Conservation (phyloP, 202 grass and related monocot species). For the Dendrocalamus latiflorus region DNA sequence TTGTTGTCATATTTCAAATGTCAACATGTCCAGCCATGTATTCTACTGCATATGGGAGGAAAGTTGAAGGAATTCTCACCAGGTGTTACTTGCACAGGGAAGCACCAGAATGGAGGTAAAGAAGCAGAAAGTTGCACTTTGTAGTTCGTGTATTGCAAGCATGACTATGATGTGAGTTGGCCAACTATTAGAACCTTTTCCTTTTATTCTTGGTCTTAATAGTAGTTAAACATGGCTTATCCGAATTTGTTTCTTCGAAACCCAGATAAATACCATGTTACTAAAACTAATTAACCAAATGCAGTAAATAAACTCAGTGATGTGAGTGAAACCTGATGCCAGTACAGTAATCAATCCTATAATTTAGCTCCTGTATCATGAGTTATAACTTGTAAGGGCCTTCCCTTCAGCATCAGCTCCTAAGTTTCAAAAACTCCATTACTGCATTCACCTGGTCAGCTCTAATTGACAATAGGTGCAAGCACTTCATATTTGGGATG, state of each 20-base stretch:
- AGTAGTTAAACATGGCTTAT: not conserved
- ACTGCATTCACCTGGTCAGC: not conserved
- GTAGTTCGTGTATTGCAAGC: not conserved
- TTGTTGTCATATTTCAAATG: too few species aligned
- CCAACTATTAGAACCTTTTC: not conserved
- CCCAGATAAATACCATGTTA: not conserved
- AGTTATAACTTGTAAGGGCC: not conserved
- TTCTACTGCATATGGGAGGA: slow-evolving; percentile 62
- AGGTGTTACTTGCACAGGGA: slow-evolving; percentile 84
- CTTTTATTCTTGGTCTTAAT: not conserved
- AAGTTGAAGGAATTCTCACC: too few species aligned
- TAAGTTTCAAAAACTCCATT: not conserved
- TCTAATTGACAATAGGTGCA: not conserved
- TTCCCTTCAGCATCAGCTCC: slow-evolving; percentile 7
- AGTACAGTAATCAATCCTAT: not conserved
- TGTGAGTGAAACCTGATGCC: too few species aligned
- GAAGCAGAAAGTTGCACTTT: not conserved
- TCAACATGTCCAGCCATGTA: too few species aligned
- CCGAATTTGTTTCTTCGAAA: not conserved
- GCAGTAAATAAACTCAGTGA: not conserved
- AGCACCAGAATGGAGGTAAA: slow-evolving; percentile 81
- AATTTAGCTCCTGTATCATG: not conserved
- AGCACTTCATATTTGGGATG: not conserved
- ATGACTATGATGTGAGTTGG: not conserved
- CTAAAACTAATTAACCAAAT: not conserved